A percentile compares a stretch with the other conserved stretches of the same genome.
phyloP scores from a whole-genome alignment of 257 asterid genomes.

The Nicotiana noctiflora region DNA sequence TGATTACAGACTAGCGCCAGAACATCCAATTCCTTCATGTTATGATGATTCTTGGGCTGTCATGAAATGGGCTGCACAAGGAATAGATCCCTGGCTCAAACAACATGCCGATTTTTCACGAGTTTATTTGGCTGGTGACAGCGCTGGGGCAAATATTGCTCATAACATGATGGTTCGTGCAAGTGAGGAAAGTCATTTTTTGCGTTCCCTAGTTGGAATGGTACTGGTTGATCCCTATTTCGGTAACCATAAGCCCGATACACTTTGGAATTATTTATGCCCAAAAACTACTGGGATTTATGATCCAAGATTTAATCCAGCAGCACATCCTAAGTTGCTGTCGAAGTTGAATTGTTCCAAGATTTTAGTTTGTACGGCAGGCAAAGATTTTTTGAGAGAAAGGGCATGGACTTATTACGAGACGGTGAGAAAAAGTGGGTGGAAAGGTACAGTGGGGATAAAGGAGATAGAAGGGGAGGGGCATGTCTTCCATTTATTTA shows the following conservation, averaged over 20 bases:
- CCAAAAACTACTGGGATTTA: constrained; percentile 15
- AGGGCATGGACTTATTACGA: constrained; percentile 45
- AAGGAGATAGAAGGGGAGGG: constrained; percentile 53
- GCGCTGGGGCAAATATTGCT: constrained; percentile 75
- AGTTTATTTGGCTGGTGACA: constrained; percentile 63
- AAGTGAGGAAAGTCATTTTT: neutral
- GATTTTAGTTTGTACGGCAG: constrained; percentile 45
- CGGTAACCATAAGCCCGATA: constrained; percentile 27
- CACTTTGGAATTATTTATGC: constrained; percentile 33
- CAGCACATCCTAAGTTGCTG: constrained; percentile 40
- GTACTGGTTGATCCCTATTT: constrained; percentile 61
- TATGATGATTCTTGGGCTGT: constrained; percentile 59
- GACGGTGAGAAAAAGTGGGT: constrained; percentile 53
- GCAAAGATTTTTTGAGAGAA: constrained; percentile 43
- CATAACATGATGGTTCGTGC: constrained; percentile 44
- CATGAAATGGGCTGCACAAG: constrained; percentile 41
- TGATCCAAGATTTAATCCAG: constrained; percentile 64
- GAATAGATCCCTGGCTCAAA: constrained; percentile 58
- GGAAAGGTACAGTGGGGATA: constrained; percentile 56
- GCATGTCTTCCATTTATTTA: constrained; percentile 52
- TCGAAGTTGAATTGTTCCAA: constrained; percentile 42
- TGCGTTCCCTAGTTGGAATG: constrained; percentile 28
- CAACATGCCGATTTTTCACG: constrained; percentile 40
- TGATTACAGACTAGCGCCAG: constrained; percentile 67
- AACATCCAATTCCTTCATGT: constrained; percentile 56